Base-by-base conservation (phyloP, 208 protist species). In the Novymonas esmeraldas region DNA sequence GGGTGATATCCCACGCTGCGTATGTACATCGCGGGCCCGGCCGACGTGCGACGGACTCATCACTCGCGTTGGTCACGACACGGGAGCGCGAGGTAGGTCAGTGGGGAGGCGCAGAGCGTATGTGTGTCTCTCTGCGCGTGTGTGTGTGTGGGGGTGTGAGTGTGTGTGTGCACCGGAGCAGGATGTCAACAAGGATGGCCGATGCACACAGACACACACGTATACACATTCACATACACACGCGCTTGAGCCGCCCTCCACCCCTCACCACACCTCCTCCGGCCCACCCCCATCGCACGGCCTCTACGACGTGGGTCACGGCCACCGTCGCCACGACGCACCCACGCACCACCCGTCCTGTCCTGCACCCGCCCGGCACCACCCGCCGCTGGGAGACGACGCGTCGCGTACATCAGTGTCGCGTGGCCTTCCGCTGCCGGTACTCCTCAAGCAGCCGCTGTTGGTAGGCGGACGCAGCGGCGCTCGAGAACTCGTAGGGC, bases 381-480 rank as follows among this genome's bases (percentile, higher is more conserved):
- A n/a, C n/a, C n/a, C n/a, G n/a, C n/a, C n/a, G n/a, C n/a, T n/a
- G n/a, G n/a, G n/a, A n/a, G n/a, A n/a, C n/a, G n/a, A n/a, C n/a
- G n/a, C n/a, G n/a, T n/a, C n/a, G n/a, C n/a, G n/a, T n/a, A n/a
- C n/a, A n/a, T 54, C 59, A 60, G 22, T 41, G n/a, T 18, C 45
- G 33, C 24, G 26, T 10, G 4, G 49, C 45, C 48, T 89, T 86
- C 6, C 73, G 70, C 7, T 76, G 60, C 24, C 91, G 81, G 67
- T 79, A 96, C 28, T 83, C 71, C 60, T 94, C 91, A 11, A 96
- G 69, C 36, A 96, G 82, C 50, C 78, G 61, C 63, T 92, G 75
- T 77, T 96, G 91, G 39, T 96, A 96, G 38, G 87, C 87, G 2
- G 82, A 63, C 51, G 91, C 91, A 2, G 87, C 88, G 31, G 73